phyloP scores from a whole-genome alignment of 2,329 filamentous ascomycete genomes.

The Whalleya microplaca region DNA sequence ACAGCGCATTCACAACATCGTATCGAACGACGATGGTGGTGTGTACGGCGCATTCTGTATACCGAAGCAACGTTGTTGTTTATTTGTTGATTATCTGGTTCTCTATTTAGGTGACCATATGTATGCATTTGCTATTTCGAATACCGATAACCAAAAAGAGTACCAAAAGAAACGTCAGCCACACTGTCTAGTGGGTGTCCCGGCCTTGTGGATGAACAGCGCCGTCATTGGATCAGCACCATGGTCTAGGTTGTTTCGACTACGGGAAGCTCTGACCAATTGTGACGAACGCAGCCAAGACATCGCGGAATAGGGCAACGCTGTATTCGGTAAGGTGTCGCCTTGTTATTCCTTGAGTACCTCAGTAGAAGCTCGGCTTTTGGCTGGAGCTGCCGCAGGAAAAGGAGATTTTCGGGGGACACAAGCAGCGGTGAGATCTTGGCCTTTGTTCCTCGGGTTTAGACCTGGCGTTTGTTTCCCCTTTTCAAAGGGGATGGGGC shows the following conservation, averaged over 20 bases:
- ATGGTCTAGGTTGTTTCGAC: conserved; percentile 21
- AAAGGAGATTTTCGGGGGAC: not conserved
- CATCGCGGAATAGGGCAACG: not conserved
- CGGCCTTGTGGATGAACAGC: conserved; percentile 6
- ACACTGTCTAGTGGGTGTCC: conserved; percentile 16
- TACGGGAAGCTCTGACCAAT: conserved; percentile 18
- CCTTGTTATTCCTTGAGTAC: conserved; percentile 2
- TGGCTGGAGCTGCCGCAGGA: not conserved
- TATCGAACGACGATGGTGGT: not conserved
- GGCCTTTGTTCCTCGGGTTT: not conserved
- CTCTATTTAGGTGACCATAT: conserved; percentile 11
- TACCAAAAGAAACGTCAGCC: conserved; percentile 20
- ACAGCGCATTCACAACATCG: not conserved
- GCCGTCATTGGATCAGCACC: conserved; percentile 10
- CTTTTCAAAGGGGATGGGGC: conserved; percentile 2
- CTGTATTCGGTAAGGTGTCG: conserved; percentile 2
- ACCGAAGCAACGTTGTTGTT: not conserved
- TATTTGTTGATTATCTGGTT: not conserved
- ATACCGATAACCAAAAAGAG: conserved; percentile 14
- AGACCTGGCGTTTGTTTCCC: not conserved
- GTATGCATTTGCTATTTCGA: conserved; percentile 18
- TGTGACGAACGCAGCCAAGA: not conserved
- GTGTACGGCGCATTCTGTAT: not conserved
- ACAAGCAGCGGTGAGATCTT: not conserved
- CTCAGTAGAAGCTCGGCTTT: not conserved